Conservation (phyloP, 208 protist species). For the Wallacemonas sp. region DNA sequence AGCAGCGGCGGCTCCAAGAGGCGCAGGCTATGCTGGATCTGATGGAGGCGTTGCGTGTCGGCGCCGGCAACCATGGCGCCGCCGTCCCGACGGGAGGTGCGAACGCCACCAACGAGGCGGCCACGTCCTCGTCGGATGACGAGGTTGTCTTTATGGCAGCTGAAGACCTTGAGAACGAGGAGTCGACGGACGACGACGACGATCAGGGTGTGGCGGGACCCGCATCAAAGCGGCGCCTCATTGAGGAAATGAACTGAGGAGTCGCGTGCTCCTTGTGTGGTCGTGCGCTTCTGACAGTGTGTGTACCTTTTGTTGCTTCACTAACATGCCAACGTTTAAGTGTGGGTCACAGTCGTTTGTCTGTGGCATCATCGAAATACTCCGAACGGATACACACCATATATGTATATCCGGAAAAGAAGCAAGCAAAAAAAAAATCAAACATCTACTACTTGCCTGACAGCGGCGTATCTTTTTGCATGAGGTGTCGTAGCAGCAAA, state of each 20-base stretch:
- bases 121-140: conserved; percentile 22
- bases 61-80: not conserved
- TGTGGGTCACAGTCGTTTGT: too few species aligned
- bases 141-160: conserved; percentile 74
- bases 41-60: conserved; percentile 48
- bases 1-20: conserved; percentile 52
- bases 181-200: conserved; percentile 53
- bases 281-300: not conserved
- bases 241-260: conserved; percentile 62
- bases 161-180: conserved; percentile 60
- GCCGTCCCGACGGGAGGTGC: conserved; percentile 9
- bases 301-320: not conserved
- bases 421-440: too few species aligned
- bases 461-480: too few species aligned
- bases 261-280: not conserved
- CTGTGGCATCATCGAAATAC: too few species aligned
- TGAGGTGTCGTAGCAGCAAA: too few species aligned
- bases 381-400: too few species aligned
- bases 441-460: too few species aligned
- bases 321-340: too few species aligned
- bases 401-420: too few species aligned
- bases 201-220: not conserved
- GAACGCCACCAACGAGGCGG: conserved; percentile 1
- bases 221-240: conserved; percentile 21
- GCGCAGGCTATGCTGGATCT: conserved; percentile 81